A percentile compares a stretch with the other conserved stretches of the same genome.
Conservation (phyloP, 495 filamentous ascomycete genomes). For the Mytilinidion resinicola region DNA sequence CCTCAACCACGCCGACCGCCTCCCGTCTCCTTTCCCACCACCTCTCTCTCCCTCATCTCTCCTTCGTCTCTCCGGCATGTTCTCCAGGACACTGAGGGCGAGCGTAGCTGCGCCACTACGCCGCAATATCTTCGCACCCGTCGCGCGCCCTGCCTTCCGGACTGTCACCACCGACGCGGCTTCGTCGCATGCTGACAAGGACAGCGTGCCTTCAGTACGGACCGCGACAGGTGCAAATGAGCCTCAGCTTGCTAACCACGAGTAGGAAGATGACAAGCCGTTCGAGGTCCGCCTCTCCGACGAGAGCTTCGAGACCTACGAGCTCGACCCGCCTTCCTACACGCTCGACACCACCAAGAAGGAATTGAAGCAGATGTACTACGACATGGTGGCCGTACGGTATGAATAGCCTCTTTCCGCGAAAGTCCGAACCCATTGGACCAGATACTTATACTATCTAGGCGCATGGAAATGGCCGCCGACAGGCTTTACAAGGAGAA, state of each 20-base stretch:
- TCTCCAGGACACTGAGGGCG: slow-evolving; percentile 32
- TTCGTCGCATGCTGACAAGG: slow-evolving; percentile 79
- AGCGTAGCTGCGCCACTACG: slow-evolving; percentile 46
- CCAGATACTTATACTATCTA: slow-evolving; percentile 33
- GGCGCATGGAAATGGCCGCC: slow-evolving; percentile 99
- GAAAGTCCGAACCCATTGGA: neutral
- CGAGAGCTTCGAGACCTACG: slow-evolving; percentile 99
- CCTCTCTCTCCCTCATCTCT: neutral
- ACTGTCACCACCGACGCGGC: slow-evolving; percentile 93
- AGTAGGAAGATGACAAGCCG: slow-evolving; percentile 83
- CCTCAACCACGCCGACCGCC: neutral
- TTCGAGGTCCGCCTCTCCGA: slow-evolving; percentile 90
- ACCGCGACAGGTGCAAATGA: neutral
- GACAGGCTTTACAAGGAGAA: slow-evolving; percentile 98
- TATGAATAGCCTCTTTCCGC: slow-evolving; percentile 39
- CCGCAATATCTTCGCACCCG: slow-evolving; percentile 48
- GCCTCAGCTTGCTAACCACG: slow-evolving; percentile 5
- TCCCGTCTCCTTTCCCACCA: neutral
- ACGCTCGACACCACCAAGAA: slow-evolving; percentile 89
- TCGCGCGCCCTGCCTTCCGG: slow-evolving; percentile 48
- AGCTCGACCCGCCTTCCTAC: slow-evolving; percentile 91
- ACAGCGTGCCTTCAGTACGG: slow-evolving; percentile 64
- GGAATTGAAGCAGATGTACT: slow-evolving; percentile 97
- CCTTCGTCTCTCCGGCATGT: slow-evolving; percentile 18
- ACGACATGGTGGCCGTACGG: slow-evolving; percentile 91